phyloP scores from a whole-genome alignment of 176 grass and related monocot genomes.

The Eleusine coracana region DNA sequence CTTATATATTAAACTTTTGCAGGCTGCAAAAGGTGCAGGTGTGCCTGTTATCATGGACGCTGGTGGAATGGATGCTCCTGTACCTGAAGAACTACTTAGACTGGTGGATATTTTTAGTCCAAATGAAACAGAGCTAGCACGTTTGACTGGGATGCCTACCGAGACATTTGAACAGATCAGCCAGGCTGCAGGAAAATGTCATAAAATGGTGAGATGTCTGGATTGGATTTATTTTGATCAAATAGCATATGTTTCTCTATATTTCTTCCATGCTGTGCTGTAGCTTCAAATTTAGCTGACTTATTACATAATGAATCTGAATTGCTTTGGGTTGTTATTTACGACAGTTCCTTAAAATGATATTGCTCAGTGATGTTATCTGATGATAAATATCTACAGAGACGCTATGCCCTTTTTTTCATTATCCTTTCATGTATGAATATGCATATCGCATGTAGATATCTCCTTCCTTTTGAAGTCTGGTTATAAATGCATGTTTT shows the following conservation, averaged over 20 bases:
- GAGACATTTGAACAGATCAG: conserved; percentile 85
- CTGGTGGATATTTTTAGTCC: conserved; percentile 96
- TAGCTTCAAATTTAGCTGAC: conserved; percentile 3
- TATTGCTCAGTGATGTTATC: background rate
- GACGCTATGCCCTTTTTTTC: background rate
- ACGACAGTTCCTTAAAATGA: conserved; percentile 2
- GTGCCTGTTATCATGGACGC: conserved; percentile 94
- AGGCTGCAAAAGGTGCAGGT: conserved; percentile 85
- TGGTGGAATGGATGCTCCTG: conserved; percentile 87
- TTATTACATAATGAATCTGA: background rate
- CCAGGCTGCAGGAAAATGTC: conserved; percentile 67
- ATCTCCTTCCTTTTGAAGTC: conserved; percentile 1
- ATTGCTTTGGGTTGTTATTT: conserved; percentile 42
- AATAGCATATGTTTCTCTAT: conserved; percentile 7
- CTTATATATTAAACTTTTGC: conserved; percentile 16
- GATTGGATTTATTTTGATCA: conserved; percentile 16
- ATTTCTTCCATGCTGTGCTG: conserved; percentile 13
- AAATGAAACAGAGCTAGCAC: conserved; percentile 94
- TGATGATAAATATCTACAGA: conserved; percentile 22
- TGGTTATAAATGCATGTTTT: conserved; percentile 21
- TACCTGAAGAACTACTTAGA: conserved; percentile 70
- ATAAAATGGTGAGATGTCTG: conserved; percentile 66
- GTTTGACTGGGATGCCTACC: conserved; percentile 77
- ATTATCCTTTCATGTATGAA: background rate
- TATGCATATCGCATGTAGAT: background rate